These are phyloP conservation scores for Fragaria vesca DNA, from an alignment of 306 rosid species.

Conservation along the genomic window DNA sequence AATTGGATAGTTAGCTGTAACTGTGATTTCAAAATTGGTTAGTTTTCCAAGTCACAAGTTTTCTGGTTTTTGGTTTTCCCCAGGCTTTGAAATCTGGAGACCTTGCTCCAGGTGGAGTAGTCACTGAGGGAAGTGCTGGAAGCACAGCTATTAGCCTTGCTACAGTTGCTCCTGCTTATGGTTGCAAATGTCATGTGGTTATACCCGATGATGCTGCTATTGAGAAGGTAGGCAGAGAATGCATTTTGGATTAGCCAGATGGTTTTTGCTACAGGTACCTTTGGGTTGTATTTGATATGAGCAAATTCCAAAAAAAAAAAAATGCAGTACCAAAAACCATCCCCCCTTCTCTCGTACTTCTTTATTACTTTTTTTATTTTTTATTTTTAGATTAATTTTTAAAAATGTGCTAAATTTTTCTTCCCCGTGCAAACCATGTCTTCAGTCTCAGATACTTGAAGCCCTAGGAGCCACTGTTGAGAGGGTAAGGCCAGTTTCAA, in stretches of 20 bases:
- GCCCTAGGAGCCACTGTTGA: slow-evolving; percentile 88
- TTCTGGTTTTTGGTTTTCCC: slow-evolving; percentile 17
- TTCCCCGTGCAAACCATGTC: slow-evolving; percentile 10
- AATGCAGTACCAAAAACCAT: not conserved
- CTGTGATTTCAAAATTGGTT: not conserved
- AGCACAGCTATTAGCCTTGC: slow-evolving; percentile 96
- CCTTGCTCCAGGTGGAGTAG: slow-evolving; percentile 69
- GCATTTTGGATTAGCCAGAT: slow-evolving; percentile 7
- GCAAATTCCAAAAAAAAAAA: not conserved
- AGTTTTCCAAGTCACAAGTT: not conserved
- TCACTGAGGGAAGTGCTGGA: slow-evolving; percentile 95
- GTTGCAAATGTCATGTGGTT: slow-evolving; percentile 85
- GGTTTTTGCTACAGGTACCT: not conserved
- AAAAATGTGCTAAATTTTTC: not conserved
- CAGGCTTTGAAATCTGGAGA: slow-evolving; percentile 79
- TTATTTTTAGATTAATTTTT: not conserved
- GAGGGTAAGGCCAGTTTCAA: slow-evolving; percentile 91
- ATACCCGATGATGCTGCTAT: slow-evolving; percentile 92
- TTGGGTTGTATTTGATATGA: not conserved
- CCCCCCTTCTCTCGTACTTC: not conserved
- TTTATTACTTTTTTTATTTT: not conserved
- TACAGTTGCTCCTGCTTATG: slow-evolving; percentile 90
- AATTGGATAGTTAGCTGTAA: not conserved
- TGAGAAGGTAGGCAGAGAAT: slow-evolving; percentile 60
- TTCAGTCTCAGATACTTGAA: slow-evolving; percentile 81